Evolutionary conservation across 2,329 filamentous ascomycete genomes (phyloP).

Genomic region (Lasiodiplodia hormozganensis): DNA sequence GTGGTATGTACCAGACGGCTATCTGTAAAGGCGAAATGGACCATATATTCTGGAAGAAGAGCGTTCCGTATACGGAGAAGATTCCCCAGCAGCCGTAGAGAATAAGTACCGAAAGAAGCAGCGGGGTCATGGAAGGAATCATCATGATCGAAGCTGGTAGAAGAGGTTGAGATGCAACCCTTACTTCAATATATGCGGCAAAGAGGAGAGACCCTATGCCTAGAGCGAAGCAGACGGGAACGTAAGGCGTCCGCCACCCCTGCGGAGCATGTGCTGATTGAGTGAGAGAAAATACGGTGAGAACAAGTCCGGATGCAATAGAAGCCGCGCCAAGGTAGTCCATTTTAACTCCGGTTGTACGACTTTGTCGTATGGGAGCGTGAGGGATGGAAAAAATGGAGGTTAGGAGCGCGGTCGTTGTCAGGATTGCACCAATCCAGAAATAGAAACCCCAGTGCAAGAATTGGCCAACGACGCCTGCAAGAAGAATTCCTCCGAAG

Average conservation of each 20-base stretch:
- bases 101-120: slow-evolving; percentile 67
- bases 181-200: slow-evolving; percentile 72
- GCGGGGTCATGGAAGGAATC: slow-evolving; percentile 68
- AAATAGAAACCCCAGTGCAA: slow-evolving; percentile 70
- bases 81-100: slow-evolving; percentile 73
- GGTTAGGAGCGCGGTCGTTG: background rate
- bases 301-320: slow-evolving; percentile 64
- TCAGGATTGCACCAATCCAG: background rate
- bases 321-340: slow-evolving; percentile 70
- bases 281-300: background rate
- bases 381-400: background rate
- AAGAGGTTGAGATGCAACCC: slow-evolving; percentile 68
- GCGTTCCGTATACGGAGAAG: slow-evolving; percentile 64
- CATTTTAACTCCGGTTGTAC: slow-evolving; percentile 47
- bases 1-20: too few relatives aligned
- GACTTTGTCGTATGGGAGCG: background rate
- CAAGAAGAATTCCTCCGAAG: slow-evolving; percentile 69
- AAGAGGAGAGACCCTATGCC: slow-evolving; percentile 63
- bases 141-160: slow-evolving; percentile 70
- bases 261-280: background rate
- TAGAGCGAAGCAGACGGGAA: slow-evolving; percentile 47
- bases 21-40: too few relatives aligned
- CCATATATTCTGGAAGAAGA: too few relatives aligned
- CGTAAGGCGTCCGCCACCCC: slow-evolving; percentile 57
- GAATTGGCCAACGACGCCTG: slow-evolving; percentile 63